Conservation (phyloP, 2,329 filamentous ascomycete species). For the Neurospora crassa region DNA sequence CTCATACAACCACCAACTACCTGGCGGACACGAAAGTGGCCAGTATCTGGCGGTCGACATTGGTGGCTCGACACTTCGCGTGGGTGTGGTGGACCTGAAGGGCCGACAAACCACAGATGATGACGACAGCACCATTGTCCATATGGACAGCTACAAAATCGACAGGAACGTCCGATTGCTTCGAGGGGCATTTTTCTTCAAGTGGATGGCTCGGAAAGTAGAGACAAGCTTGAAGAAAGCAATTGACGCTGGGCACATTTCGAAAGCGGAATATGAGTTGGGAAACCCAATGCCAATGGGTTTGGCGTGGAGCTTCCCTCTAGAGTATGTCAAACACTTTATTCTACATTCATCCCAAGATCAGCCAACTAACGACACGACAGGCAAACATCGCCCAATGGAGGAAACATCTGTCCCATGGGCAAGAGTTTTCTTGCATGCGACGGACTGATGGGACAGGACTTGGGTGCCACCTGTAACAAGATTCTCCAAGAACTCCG, state of each 20-base stretch:
- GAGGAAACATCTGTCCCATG: conserved; percentile 52
- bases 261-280: conserved; percentile 22
- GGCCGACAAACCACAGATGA: conserved; percentile 27
- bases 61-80: conserved; percentile 58
- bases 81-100: conserved; percentile 52
- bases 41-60: conserved; percentile 56
- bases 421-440: conserved; percentile 57
- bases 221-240: conserved; percentile 42
- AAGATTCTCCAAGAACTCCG: conserved; percentile 9
- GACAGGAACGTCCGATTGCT: conserved; percentile 44
- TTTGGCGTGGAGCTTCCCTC: conserved; percentile 60
- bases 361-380: conserved; percentile 2
- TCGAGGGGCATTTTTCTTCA: conserved; percentile 51
- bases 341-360: background rate
- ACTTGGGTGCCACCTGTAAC: conserved; percentile 38
- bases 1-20: conserved; percentile 55
- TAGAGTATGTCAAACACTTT: conserved; percentile 43
- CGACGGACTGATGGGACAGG: conserved; percentile 46
- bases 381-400: conserved; percentile 54
- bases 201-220: conserved; percentile 58
- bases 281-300: conserved; percentile 46
- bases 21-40: conserved; percentile 48
- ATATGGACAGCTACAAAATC: conserved; percentile 47
- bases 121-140: conserved; percentile 40
- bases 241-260: conserved; percentile 17